phyloP scores from a whole-genome alignment of 495 filamentous ascomycete species.

The Chaetomium cochliodes region DNA sequence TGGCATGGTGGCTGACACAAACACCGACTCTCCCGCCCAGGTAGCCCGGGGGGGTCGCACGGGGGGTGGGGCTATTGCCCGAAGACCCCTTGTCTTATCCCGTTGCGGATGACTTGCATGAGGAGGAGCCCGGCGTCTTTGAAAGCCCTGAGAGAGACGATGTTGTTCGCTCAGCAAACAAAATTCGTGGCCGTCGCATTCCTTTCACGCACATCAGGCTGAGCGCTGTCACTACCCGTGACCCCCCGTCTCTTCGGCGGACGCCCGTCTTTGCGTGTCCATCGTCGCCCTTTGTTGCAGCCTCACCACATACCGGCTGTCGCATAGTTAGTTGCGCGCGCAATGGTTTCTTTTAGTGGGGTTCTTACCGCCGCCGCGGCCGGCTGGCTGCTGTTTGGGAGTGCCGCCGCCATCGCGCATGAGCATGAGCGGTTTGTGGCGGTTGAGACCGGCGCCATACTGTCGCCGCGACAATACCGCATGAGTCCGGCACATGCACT shows the following conservation, averaged over 20 bases:
- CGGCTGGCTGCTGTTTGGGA: slow-evolving; percentile 16
- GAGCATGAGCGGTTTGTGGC: slow-evolving; percentile 22
- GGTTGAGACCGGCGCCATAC: slow-evolving; percentile 22
- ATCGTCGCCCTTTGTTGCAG: not conserved
- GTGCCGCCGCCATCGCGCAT: slow-evolving; percentile 4
- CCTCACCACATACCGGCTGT: not conserved
- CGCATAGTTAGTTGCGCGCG: too few relatives aligned
- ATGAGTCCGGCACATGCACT: slow-evolving; percentile 20
- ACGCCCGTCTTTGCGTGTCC: not conserved
- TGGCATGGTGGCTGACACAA: slow-evolving; percentile 17
- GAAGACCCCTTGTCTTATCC: not conserved
- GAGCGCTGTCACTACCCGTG: not conserved
- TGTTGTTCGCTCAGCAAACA: slow-evolving; percentile 11
- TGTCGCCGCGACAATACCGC: slow-evolving; percentile 25
- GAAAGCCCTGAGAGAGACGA: not conserved
- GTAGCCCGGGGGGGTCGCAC: slow-evolving; percentile 8
- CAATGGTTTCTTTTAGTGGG: slow-evolving; percentile 10
- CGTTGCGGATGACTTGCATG: slow-evolving; percentile 7
- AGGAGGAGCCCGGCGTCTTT: not conserved
- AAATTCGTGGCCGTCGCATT: not conserved
- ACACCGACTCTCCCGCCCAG: slow-evolving; percentile 4
- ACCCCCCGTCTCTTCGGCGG: not conserved
- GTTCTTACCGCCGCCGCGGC: not conserved
- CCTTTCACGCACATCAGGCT: not conserved
- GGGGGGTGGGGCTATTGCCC: slow-evolving; percentile 2